These are phyloP conservation scores for Phytophthora niederhauseri DNA, from an alignment of 352 stramenopile species.

Conservation along the genomic window DNA sequence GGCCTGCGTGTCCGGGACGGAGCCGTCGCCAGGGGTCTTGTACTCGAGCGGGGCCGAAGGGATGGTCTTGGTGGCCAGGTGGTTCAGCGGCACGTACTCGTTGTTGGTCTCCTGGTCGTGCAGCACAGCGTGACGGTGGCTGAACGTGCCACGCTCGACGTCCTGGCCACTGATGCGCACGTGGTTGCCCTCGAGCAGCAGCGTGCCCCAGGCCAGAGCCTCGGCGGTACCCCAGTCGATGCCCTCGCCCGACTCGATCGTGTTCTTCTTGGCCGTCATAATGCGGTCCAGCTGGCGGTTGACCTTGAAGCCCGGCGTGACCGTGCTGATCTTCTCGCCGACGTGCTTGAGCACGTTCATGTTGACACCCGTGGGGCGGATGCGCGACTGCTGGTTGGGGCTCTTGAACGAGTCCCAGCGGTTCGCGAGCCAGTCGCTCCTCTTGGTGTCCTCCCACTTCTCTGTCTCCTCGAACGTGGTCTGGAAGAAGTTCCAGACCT, in stretches of 20 bases:
- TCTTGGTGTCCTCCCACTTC: slow-evolving; percentile 91
- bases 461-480: slow-evolving; percentile 94
- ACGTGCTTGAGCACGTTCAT: slow-evolving; percentile 93
- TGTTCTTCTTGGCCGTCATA: slow-evolving; percentile 83
- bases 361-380: slow-evolving; percentile 94
- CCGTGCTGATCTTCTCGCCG: slow-evolving; percentile 80
- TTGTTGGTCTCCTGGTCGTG: slow-evolving; percentile 96
- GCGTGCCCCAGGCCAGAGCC: slow-evolving; percentile 94
- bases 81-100: slow-evolving; percentile 94
- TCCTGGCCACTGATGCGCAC: slow-evolving; percentile 95
- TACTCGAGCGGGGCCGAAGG: slow-evolving; percentile 66
- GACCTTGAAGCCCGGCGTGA: slow-evolving; percentile 91
- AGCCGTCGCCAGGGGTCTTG: slow-evolving; percentile 28
- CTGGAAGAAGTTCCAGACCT: slow-evolving; percentile 92
- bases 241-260: slow-evolving; percentile 79
- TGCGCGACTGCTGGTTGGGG: slow-evolving; percentile 92
- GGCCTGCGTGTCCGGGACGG: slow-evolving; percentile 81
- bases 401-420: slow-evolving; percentile 97
- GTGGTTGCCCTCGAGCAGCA: slow-evolving; percentile 93
- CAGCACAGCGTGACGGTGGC: slow-evolving; percentile 93
- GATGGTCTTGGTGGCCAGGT: slow-evolving; percentile 76
- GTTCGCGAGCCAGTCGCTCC: slow-evolving; percentile 95
- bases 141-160: slow-evolving; percentile 94
- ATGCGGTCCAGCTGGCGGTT: slow-evolving; percentile 96
- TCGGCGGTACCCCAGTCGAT: slow-evolving; percentile 98